Evolutionary conservation across 495 filamentous ascomycete species (phyloP), one percentile per base, ranked within the genome.

Genomic region (Ascobolus immersus): DNA sequence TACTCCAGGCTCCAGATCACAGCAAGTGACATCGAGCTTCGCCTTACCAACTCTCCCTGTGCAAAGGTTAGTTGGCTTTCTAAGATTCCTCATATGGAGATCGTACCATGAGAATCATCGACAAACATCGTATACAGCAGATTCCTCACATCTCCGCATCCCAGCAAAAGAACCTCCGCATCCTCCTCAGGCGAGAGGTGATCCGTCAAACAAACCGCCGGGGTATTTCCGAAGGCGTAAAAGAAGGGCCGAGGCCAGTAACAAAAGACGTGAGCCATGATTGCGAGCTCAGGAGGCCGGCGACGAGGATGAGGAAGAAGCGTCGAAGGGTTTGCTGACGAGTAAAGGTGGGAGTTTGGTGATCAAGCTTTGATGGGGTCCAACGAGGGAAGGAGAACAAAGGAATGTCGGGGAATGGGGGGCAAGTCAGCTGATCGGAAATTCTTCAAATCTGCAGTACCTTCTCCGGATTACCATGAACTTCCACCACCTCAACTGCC

Each of bases 131-230:
- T 65, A 36, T 55, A 68, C 4, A 67, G 42, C 19, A 65, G 44
- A 37, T 57, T 55, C 10, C 62, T 53, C 4, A 52, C 54, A 48
- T 68, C 64, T 0, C 59, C 60, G 36, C 62, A 62, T 10, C 59
- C 60, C 7, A 70, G 52, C 3, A 60, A 44, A 2, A 70, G 51
- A n/a, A 69, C 38, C 17, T 54, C 41, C 12, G 56, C 60, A 22
- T 55, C 40, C 25, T 56, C 32, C 21, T 57, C 60, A 8, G 52
- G 53, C 0, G 63, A 57, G 2, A 67, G 41, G 6, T 51, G 36
- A 22, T 57, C 51, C 1, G 58, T 61, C 22, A 70, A 45, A 37
- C 43, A 55, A 2, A 56, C 44, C 5, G 65, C 61, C 10, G 62
- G 53, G 0, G 58, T 64, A 42, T 64, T 64, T 17, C 61, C 61